phyloP scores from a whole-genome alignment of 2,329 filamentous ascomycete species.

The Elsinoe batatas region DNA sequence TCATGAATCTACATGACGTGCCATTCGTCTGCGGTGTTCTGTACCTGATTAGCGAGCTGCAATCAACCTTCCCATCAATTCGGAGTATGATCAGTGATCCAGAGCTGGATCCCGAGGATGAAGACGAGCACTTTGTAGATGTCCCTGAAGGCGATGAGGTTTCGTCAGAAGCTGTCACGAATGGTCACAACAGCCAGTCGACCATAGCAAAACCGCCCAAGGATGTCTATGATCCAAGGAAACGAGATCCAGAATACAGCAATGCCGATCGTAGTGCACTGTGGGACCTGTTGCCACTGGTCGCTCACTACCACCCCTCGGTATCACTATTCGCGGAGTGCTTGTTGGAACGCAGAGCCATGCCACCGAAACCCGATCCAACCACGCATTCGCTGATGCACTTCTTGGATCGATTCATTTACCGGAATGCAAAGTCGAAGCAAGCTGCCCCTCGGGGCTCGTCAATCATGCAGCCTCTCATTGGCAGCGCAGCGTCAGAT shows the following conservation, averaged over 20 bases:
- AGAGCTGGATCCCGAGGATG: constrained; percentile 64
- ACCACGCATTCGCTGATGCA: constrained; percentile 84
- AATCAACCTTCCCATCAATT: constrained; percentile 69
- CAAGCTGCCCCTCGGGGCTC: constrained; percentile 56
- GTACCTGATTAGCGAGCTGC: constrained; percentile 75
- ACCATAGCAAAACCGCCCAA: constrained; percentile 13
- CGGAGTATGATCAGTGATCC: constrained; percentile 69
- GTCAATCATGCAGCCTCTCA: constrained; percentile 94
- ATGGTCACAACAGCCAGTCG: constrained; percentile 19
- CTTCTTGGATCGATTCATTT: constrained; percentile 98
- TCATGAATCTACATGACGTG: constrained; percentile 79
- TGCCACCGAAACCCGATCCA: constrained; percentile 81
- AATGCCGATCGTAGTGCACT: constrained; percentile 88
- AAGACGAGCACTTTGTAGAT: constrained; percentile 61
- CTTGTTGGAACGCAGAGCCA: constrained; percentile 57
- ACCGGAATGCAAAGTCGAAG: constrained; percentile 75
- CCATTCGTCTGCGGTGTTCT: constrained; percentile 89
- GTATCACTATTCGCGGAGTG: constrained; percentile 73
- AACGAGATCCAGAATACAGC: constrained; percentile 82
- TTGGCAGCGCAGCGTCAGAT: constrained; percentile 50
- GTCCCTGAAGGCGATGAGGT: constrained; percentile 41
- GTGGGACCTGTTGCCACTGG: constrained; percentile 79
- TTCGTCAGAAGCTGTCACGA: constrained; percentile 28
- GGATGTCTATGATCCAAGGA: constrained; percentile 67
- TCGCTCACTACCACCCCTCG: constrained; percentile 84